These are phyloP conservation scores for Penicillium simplicissimum DNA, from an alignment of 495 filamentous ascomycete genomes.

Conservation along the genomic window DNA sequence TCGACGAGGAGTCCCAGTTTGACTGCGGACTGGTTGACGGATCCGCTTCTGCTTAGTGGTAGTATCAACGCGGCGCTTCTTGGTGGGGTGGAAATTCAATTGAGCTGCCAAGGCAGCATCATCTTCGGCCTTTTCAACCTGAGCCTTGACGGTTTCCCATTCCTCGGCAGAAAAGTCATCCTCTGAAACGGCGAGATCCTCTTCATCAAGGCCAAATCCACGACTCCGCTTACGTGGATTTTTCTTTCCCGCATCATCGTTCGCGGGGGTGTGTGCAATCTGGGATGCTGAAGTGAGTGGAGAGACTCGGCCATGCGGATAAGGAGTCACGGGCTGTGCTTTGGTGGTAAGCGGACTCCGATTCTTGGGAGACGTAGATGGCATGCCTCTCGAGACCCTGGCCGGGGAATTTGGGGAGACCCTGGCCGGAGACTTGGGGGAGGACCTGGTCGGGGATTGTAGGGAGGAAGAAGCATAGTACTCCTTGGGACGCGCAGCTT, in stretches of 20 bases:
- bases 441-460: neutral
- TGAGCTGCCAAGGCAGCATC: conserved; percentile 26
- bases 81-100: neutral
- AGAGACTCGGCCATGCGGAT: no score
- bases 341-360: no score
- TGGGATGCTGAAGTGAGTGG: neutral
- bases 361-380: no score
- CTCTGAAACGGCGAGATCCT: neutral
- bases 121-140: neutral
- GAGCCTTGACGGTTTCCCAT: conserved; percentile 1
- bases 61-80: conserved; percentile 12
- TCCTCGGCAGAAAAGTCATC: conserved; percentile 3
- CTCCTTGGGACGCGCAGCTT: neutral
- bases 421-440: neutral
- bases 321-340: no score
- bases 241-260: neutral
- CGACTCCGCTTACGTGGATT: conserved; percentile 3
- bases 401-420: neutral
- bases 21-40: neutral
- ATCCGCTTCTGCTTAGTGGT: neutral
- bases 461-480: neutral
- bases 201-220: conserved; percentile 2
- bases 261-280: neutral
- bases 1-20: neutral
- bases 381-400: no score